Percentiles rank a stretch among this genome's conserved stretches.
Evolutionary conservation across 2,329 filamentous ascomycete genomes (phyloP).

Genomic region (Ophiostoma populinum): DNA sequence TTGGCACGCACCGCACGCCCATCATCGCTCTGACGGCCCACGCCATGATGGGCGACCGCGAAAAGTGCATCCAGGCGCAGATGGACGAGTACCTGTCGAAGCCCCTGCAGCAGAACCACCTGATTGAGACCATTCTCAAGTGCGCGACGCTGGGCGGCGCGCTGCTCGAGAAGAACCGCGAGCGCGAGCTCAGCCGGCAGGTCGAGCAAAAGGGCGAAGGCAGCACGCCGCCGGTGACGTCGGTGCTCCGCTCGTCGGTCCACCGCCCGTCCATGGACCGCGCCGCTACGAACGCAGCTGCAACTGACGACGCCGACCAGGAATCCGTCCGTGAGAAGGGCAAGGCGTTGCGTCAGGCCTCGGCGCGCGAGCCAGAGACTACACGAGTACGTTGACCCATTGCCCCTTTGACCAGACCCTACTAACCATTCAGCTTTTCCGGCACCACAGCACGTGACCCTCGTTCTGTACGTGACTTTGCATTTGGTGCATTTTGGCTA

Average conservation of each 20-base stretch:
- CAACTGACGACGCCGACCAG: slow-evolving; percentile 1
- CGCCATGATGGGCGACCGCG: slow-evolving; percentile 94
- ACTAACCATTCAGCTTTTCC: too few relatives aligned
- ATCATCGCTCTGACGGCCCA: slow-evolving; percentile 96
- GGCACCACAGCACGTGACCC: too few relatives aligned
- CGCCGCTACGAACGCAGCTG: slow-evolving; percentile 3
- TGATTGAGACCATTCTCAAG: slow-evolving; percentile 51
- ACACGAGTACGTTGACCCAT: too few relatives aligned
- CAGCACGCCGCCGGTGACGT: slow-evolving; percentile 13
- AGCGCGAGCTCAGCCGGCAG: slow-evolving; percentile 32
- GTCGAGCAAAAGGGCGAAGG: slow-evolving; percentile 16
- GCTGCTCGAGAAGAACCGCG: slow-evolving; percentile 58
- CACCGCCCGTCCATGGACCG: slow-evolving; percentile 6
- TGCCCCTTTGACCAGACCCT: too few relatives aligned
- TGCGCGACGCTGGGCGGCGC: slow-evolving; percentile 82
- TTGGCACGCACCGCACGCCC: slow-evolving; percentile 67
- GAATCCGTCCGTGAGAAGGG: not conserved
- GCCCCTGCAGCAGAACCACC: slow-evolving; percentile 15
- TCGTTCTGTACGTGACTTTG: too few relatives aligned
- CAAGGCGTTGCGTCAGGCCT: too few relatives aligned
- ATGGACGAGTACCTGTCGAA: slow-evolving; percentile 99
- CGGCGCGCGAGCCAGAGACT: too few relatives aligned
- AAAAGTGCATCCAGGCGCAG: slow-evolving; percentile 95
- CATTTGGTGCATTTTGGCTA: too few relatives aligned
- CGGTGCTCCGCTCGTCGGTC: slow-evolving; percentile 24